phyloP scores from a whole-genome alignment of 2,329 filamentous ascomycete species.

The Aspergillus ochraceus region DNA sequence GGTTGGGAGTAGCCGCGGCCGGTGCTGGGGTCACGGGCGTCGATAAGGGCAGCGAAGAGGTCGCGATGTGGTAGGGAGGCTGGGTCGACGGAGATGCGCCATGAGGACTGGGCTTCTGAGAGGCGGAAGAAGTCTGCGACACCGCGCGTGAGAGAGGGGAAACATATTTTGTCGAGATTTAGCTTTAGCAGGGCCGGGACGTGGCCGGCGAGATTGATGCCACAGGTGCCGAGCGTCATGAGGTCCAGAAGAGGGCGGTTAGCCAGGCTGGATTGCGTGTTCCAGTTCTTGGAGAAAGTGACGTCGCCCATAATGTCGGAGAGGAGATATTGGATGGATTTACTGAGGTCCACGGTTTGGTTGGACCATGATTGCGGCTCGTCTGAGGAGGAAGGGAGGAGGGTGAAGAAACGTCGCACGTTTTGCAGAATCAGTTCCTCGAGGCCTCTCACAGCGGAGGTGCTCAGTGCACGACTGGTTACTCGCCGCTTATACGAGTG shows the following conservation, averaged over 20 bases:
- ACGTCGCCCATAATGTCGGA: background rate
- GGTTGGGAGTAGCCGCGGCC: background rate
- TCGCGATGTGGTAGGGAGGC: background rate
- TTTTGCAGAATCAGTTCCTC: background rate
- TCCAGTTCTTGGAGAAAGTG: background rate
- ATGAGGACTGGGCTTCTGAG: background rate
- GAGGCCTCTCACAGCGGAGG: background rate
- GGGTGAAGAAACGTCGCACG: background rate
- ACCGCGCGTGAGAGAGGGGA: background rate
- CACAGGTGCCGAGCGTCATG: background rate
- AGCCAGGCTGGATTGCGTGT: background rate
- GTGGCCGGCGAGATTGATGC: background rate
- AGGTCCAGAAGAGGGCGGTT: background rate
- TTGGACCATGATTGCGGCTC: background rate
- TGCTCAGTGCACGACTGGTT: background rate
- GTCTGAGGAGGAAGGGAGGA: background rate
- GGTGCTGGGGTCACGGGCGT: background rate
- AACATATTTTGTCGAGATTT: background rate
- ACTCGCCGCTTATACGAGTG: background rate
- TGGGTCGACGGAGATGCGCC: background rate
- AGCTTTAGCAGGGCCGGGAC: background rate
- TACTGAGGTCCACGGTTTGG: background rate
- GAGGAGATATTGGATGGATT: background rate
- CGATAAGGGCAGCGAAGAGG: background rate
- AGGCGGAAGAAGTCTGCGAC: background rate